These are phyloP conservation scores for Melaleuca alternifolia DNA, from an alignment of 345 rosid species.

Conservation along the genomic window DNA sequence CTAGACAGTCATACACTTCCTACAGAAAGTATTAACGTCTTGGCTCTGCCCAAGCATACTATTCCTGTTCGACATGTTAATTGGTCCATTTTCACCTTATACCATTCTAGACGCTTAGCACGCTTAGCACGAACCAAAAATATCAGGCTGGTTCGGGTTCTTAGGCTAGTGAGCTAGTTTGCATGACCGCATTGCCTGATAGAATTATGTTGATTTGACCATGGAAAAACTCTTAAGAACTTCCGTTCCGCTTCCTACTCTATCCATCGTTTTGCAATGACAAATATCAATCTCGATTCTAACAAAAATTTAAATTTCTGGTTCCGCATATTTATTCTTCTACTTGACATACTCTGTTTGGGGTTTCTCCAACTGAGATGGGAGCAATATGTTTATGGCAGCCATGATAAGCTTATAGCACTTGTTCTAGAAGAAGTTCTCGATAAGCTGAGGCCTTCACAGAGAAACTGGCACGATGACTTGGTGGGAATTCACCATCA, in stretches of 20 bases:
- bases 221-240: background rate
- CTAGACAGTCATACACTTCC: background rate
- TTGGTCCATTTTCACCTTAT: background rate
- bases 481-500: background rate
- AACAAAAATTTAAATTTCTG: too few relatives aligned
- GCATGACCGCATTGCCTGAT: accelerated
- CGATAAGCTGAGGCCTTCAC: background rate
- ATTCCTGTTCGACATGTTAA: background rate
- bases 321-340: too few relatives aligned
- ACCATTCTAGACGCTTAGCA: accelerated
- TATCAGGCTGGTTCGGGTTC: background rate
- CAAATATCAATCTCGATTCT: too few relatives aligned
- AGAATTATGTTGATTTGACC: background rate
- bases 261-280: too few relatives aligned
- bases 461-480: background rate
- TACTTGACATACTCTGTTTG: accelerated
- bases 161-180: background rate
- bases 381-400: background rate
- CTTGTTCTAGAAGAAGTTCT: background rate
- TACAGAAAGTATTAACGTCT: background rate
- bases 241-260: too few relatives aligned
- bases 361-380: too few relatives aligned
- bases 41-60: background rate
- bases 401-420: background rate
- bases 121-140: background rate